Base-by-base conservation (phyloP, 495 filamentous ascomycete species). In the Tuber aestivum region DNA sequence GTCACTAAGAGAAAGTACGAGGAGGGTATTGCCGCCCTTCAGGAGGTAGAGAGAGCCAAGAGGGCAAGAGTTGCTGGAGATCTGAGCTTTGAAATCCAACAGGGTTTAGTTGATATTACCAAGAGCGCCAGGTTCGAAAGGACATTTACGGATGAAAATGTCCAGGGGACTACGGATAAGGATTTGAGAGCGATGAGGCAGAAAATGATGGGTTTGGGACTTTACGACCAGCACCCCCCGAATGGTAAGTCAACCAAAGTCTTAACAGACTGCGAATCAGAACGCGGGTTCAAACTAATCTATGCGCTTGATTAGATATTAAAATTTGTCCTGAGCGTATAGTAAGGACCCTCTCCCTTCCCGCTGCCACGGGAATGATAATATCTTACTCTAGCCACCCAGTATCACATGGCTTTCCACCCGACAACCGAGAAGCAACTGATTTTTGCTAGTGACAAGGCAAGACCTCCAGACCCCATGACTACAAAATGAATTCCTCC, bases 401-500 rank as follows among this genome's bases (percentile, higher is more conserved):
- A 65, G 56, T 82, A 82, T 70, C 70, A 77, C 44, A 89, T 99
- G 82, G 91, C 90, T 16, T 96, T 99, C 77, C 95, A 99, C 80
- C 95, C 96, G 0, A 93, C 91, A 0, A 85, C 88, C 72, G 89
- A 93, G 16, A 98, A 98, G 79, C 89, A 93, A 0, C 86, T 98
- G 8, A 88, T 99, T n/a, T 97, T 98, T 79, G 96, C 95, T 2
- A 94, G 94, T 70, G 95, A 99, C 82, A 98, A 99, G 83, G 88
- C 96, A n/a, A 42, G 72, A 32, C n/a, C 41, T 12, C 27, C 18
- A 35, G 18, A 48, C 8, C 12, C 14, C 5, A 42, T 10, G 10
- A 68, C 32, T 35, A 21, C 45, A n/a, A n/a, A n/a, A 50, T 20
- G 20, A 27, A 40, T 37, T 18, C 41, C 12, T 27, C 41, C 74